These are phyloP conservation scores for Lenwebbia sp. DNA, from an alignment of 345 rosid species.

Conservation along the genomic window DNA sequence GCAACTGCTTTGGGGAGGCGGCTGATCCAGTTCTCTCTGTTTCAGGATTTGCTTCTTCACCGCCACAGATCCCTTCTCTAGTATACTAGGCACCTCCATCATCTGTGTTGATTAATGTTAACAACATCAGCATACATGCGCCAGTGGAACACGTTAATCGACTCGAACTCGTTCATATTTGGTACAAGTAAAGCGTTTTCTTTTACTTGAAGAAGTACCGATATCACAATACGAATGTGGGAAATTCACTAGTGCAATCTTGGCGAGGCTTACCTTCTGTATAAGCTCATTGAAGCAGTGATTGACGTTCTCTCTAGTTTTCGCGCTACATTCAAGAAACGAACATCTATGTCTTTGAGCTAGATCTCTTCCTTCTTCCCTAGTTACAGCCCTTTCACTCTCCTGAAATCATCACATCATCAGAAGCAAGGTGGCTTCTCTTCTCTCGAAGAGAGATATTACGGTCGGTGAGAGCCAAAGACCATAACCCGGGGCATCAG, in stretches of 20 bases:
- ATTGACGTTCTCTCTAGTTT: conserved; percentile 51
- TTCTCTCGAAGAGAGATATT: neutral
- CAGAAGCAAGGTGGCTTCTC: neutral
- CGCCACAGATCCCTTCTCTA: conserved; percentile 64
- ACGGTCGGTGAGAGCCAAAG: neutral
- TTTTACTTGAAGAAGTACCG: neutral
- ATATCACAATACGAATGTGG: neutral
- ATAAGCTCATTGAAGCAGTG: conserved; percentile 67
- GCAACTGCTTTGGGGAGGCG: conserved; percentile 32
- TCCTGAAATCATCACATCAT: conserved; percentile 32
- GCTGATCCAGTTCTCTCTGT: conserved; percentile 24
- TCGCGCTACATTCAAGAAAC: conserved; percentile 86
- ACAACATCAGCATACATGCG: neutral
- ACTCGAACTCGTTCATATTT: neutral
- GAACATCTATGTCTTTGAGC: conserved; percentile 58
- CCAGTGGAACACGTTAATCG: neutral
- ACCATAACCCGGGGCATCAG: neutral
- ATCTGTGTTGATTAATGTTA: conserved; percentile 25
- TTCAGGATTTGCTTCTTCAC: conserved; percentile 39
- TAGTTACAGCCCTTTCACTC: conserved; percentile 64
- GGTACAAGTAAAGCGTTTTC: neutral
- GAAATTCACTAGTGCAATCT: neutral
- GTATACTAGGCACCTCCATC: conserved; percentile 60
- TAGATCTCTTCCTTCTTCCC: conserved; percentile 80
- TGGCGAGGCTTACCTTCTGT: conserved; percentile 35